Evolutionary conservation across 2,329 filamentous ascomycete species (phyloP), one percentile per base, ranked within the genome.

Genomic region (Fusarium nematophilum): DNA sequence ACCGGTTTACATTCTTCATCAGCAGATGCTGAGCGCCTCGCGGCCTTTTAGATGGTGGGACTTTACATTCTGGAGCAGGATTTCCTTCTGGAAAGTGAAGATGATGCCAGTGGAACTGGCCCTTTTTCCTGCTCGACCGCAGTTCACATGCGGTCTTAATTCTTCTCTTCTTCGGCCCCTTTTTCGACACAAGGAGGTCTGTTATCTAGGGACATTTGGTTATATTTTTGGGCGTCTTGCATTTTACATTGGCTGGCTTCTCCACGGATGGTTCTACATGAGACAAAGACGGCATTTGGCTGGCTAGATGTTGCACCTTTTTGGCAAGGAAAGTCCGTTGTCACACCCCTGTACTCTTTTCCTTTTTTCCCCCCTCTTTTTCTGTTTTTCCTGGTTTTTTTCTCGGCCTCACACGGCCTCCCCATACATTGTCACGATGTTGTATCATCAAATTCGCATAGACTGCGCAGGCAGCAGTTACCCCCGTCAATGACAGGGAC

Each of bases 1-100:
- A 62, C 37, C 48, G 51, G 55, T 45, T 62, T 70, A 68, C 53
- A 70, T 64, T 65, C 65, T 66, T 53, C 51, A 42, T 62, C 50
- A 63, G 59, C 57, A 54, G 54, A 56, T 49, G 54, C 58, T 60
- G 66, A 64, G 50, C 59, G 70, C 70, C 68, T 67, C 70, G 42
- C 70, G 70, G 70, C 70, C 31, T 52, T 57, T 57, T 66, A 43
- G 49, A 58, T 34, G 61, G 37, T 36, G 46, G 47, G 14, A 26
- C 29, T 55, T 58, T 50, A n/a, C 23, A 21, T 43, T 59, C 26
- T 48, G 44, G 37, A 27, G 57, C 33, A 40, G 29, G 46, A 37
- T 31, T 42, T 43, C 25, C 13, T 34, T 14, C 13, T 34, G 13
- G 14, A 5, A 15, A 13, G 17, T 34, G 13, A 15, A 21, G 40